Conservation (phyloP, 176 grass and related monocot species). For the Oryza brachyantha region DNA sequence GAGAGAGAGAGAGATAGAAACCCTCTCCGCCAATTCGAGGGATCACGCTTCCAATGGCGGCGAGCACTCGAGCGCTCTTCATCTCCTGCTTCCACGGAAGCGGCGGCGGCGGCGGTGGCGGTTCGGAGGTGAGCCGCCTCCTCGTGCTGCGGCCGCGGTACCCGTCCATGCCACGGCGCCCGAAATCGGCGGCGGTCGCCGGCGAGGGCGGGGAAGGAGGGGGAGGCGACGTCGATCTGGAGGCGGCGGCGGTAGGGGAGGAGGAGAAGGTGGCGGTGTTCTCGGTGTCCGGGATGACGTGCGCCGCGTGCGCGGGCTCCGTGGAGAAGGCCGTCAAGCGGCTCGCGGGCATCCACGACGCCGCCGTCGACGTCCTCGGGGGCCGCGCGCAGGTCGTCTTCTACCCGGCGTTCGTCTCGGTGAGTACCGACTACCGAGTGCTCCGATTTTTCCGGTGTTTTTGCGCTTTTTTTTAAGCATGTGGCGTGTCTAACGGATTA, state of each 20-base stretch:
- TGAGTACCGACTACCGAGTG: constrained; percentile 38
- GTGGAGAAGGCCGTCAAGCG: constrained; percentile 97
- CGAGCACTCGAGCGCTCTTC: constrained; percentile 24
- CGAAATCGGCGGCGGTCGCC: constrained; percentile 18
- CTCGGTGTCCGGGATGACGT: constrained; percentile 77
- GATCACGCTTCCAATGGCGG: constrained; percentile 10
- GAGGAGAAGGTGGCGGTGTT: constrained; percentile 56
- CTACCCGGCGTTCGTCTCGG: constrained; percentile 79
- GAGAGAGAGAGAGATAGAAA: not conserved
- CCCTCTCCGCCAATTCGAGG: not conserved
- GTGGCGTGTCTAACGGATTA: not conserved
- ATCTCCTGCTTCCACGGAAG: constrained; percentile 43
- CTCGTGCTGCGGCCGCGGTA: constrained; percentile 68
- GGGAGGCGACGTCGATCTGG: constrained; percentile 33
- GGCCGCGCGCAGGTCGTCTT: constrained; percentile 76
- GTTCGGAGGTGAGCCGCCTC: constrained; percentile 31
- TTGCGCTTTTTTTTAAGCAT: not conserved
- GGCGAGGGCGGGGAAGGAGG: not conserved
- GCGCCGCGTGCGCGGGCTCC: constrained; percentile 79
- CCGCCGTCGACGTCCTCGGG: constrained; percentile 79
- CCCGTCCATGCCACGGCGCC: constrained; percentile 64
- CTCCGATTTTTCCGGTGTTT: not conserved
- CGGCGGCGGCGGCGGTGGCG: constrained; percentile 29
- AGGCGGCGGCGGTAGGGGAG: constrained; percentile 37
- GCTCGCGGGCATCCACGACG: constrained; percentile 82